Percentiles rank a stretch among this genome's conserved stretches.
Evolutionary conservation across 2,329 filamentous ascomycete genomes (phyloP).

Genomic region (Pseudonectria buxi): DNA sequence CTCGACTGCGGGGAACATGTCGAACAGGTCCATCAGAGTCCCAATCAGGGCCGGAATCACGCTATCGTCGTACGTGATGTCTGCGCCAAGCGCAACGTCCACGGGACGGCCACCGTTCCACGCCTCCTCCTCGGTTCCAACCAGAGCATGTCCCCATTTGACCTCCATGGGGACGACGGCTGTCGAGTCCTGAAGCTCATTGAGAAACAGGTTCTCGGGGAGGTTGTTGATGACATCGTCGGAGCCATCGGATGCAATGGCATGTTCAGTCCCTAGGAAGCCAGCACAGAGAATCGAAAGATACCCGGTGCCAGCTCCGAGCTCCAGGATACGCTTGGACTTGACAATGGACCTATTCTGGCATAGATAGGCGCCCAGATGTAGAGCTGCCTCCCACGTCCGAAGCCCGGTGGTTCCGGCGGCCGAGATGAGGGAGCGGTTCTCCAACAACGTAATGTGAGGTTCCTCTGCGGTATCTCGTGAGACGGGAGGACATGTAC

Average conservation of each 20-base stretch:
- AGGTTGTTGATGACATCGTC: conserved; percentile 63
- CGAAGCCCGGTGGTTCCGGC: conserved; percentile 68
- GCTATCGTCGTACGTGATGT: conserved; percentile 68
- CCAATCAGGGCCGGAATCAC: conserved; percentile 57
- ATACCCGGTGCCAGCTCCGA: conserved; percentile 72
- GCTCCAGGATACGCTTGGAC: conserved; percentile 58
- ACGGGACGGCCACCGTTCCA: conserved; percentile 42
- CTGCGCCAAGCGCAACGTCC: conserved; percentile 67
- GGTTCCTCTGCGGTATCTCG: not conserved
- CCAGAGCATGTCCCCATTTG: conserved; percentile 56
- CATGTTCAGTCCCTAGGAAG: conserved; percentile 50
- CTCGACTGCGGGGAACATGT: conserved; percentile 45
- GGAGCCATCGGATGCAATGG: conserved; percentile 68
- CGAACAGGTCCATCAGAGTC: conserved; percentile 57
- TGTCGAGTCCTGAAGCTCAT: conserved; percentile 48
- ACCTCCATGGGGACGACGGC: conserved; percentile 47
- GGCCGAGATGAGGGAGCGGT: conserved; percentile 60
- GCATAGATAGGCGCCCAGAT: conserved; percentile 63
- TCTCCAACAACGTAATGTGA: conserved; percentile 60
- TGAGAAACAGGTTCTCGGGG: conserved; percentile 61
- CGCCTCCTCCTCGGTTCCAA: conserved; percentile 49
- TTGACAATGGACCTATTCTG: conserved; percentile 37
- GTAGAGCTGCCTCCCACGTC: conserved; percentile 75
- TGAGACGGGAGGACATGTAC: conserved; percentile 4
- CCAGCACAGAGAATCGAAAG: conserved; percentile 68